Evolutionary conservation across 495 filamentous ascomycete genomes (phyloP).

Genomic region (Hypoxylon fragiforme): DNA sequence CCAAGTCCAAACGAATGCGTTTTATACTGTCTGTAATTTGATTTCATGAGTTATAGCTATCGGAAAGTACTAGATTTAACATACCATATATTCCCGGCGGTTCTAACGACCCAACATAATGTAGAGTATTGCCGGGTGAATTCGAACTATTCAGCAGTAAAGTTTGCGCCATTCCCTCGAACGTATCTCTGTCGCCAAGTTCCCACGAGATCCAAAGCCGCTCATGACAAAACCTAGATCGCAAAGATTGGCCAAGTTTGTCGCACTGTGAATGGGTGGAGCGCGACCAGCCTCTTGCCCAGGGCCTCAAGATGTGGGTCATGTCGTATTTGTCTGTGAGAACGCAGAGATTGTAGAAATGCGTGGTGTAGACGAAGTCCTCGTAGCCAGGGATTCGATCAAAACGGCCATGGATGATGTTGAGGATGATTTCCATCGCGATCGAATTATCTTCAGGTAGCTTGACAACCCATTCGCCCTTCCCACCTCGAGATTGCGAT

Average conservation of each 20-base stretch:
- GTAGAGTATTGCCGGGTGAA: slow-evolving; percentile 9
- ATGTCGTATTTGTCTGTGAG: slow-evolving; percentile 39
- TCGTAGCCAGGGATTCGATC: slow-evolving; percentile 22
- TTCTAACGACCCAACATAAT: slow-evolving; percentile 20
- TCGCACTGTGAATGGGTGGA: slow-evolving; percentile 18
- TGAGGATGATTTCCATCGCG: slow-evolving; percentile 28
- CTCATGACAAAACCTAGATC: slow-evolving; percentile 21
- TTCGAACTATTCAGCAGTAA: slow-evolving; percentile 15
- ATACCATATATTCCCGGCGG: slow-evolving; percentile 33
- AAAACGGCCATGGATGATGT: slow-evolving; percentile 35
- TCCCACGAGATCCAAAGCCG: slow-evolving; percentile 32
- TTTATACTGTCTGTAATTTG: slow-evolving; percentile 17
- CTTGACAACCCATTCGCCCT: slow-evolving; percentile 29
- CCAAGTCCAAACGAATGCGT: slow-evolving; percentile 12
- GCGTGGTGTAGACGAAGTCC: slow-evolving; percentile 10
- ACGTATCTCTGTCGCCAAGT: slow-evolving; percentile 20
- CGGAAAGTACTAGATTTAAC: background rate
- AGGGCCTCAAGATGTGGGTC: slow-evolving; percentile 25
- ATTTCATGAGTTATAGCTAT: background rate
- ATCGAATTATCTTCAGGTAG: slow-evolving; percentile 38
- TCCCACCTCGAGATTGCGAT: background rate
- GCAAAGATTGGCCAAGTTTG: slow-evolving; percentile 15
- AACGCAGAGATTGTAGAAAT: slow-evolving; percentile 32
- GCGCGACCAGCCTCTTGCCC: slow-evolving; percentile 28
- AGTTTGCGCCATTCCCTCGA: slow-evolving; percentile 12